phyloP scores from a whole-genome alignment of 768 basidiomycete species.

The Agrocybe chaxingu region DNA sequence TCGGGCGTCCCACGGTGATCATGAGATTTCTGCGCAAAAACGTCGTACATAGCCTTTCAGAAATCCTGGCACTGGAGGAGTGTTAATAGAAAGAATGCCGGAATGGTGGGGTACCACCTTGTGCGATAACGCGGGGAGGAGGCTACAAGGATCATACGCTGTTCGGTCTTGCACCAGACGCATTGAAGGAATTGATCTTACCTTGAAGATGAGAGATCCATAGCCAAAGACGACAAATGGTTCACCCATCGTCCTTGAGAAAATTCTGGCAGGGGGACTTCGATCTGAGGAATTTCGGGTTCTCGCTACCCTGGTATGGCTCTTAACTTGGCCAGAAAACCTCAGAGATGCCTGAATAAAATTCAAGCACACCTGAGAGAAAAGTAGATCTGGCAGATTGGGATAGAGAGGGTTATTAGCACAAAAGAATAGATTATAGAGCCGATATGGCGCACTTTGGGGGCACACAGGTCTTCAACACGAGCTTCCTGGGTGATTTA shows the following conservation, averaged over 20 bases:
- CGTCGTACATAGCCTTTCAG: conserved; percentile 88
- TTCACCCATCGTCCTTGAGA: not conserved
- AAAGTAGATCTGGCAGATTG: too few relatives aligned
- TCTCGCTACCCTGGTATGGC: too few relatives aligned
- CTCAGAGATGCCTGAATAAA: too few relatives aligned
- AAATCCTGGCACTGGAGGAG: conserved; percentile 63
- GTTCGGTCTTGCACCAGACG: not conserved
- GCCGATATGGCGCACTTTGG: too few relatives aligned
- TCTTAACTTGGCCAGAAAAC: too few relatives aligned
- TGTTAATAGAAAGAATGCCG: not conserved
- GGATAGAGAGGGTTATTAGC: too few relatives aligned
- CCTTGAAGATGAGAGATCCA: conserved; percentile 92
- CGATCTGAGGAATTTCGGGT: too few relatives aligned
- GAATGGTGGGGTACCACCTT: conserved; percentile 40
- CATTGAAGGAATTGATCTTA: conserved; percentile 18
- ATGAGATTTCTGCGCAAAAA: conserved; percentile 90
- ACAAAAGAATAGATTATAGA: too few relatives aligned
- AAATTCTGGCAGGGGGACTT: not conserved
- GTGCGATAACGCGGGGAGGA: conserved; percentile 70
- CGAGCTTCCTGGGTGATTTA: not conserved
- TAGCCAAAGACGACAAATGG: conserved; percentile 87
- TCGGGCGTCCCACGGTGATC: conserved; percentile 92
- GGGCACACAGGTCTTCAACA: too few relatives aligned
- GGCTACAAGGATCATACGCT: conserved; percentile 44
- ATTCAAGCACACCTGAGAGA: too few relatives aligned